Base-by-base conservation (phyloP, 192 early-diverging fungal species). In the Coemansia sp. region DNA sequence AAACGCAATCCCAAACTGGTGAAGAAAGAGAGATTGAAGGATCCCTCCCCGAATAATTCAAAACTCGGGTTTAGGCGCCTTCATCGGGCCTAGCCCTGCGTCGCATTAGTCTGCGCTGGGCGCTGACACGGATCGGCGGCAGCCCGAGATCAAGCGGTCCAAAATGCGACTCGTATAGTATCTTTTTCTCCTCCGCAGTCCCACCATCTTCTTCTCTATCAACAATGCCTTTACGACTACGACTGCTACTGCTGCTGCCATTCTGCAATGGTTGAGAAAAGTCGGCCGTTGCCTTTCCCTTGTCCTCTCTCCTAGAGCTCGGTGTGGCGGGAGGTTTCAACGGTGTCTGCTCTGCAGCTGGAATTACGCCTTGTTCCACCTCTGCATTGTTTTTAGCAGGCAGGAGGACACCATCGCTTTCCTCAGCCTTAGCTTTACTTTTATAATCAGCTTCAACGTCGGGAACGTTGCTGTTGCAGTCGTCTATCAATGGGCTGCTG, bases 131-230 rank as follows among this genome's bases (percentile, higher is more conserved):
- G n/a, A 83, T 65, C 11, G 81, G 81, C 50, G 76, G 76, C 58
- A 83, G 61, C 6, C 81, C 81, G 18, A 83, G 72, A 48, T 75
- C 76, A 45, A 78, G 67, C 37, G 81, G 81, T 16, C 76, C 75
- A 68, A 83, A 77, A 56, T 78, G 72, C 21, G 72, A 75, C 59
- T 77, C 75, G 48, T 64, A 53, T 47, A 83, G 59, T 12, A 83
- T 61, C 45, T 68, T 54, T 5, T 63, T 41, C 44, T 68, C 58
- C 18, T 39, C 21, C 38, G 40, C 39, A 18, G 12, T 12, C 12
- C 21, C 58, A 0, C 39, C 49, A 16, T n/a, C 61, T 11, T 2
- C 11, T 9, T 59, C 57, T 6, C 21, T 37, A 47, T 37, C 19
- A 11, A 48, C 47, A 48, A 48, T 11, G 2, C 11, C 3, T 18